These are phyloP conservation scores for Entophlyctis helioformis DNA, from an alignment of 192 early-diverging fungal species.

Conservation along the genomic window DNA sequence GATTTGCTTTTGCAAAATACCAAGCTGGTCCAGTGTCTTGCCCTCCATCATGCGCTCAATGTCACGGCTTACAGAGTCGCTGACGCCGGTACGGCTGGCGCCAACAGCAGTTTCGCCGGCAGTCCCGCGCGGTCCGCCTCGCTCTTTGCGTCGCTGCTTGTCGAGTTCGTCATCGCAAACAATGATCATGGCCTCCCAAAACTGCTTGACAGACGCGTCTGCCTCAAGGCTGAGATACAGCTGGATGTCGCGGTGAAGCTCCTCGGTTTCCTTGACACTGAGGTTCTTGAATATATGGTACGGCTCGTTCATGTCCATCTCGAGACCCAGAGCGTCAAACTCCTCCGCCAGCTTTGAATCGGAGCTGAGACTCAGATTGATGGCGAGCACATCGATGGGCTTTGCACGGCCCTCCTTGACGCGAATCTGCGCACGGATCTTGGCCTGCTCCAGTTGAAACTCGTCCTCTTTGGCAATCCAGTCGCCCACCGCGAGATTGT, in stretches of 20 bases:
- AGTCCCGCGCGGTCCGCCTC: too few relatives aligned
- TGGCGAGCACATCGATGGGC: constrained; percentile 85
- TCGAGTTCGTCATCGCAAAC: constrained; percentile 62
- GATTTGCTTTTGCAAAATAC: constrained; percentile 62
- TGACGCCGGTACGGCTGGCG: constrained; percentile 1
- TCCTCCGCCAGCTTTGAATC: constrained; percentile 51
- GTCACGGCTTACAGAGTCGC: constrained; percentile 28
- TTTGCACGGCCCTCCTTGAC: constrained; percentile 78
- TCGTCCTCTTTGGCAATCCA: constrained; percentile 90
- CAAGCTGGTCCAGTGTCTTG: constrained; percentile 66
- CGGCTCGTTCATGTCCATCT: constrained; percentile 83
- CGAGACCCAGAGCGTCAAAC: constrained; percentile 63
- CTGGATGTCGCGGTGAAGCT: constrained; percentile 78
- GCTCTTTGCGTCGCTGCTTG: constrained; percentile 20
- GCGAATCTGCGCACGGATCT: constrained; percentile 81
- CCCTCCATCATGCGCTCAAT: constrained; percentile 55
- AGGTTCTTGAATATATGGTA: constrained; percentile 69
- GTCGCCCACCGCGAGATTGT: constrained; percentile 83
- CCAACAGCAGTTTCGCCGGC: neutral
- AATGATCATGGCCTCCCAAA: constrained; percentile 80
- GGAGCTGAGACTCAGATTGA: constrained; percentile 72
- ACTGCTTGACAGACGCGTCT: constrained; percentile 57
- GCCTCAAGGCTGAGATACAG: constrained; percentile 79
- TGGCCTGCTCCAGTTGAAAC: constrained; percentile 87
- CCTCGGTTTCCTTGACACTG: constrained; percentile 49